Percentiles rank a stretch among this genome's conserved stretches.
Conservation (phyloP, 805 yeast species). For the Sungouiella thailandica region DNA sequence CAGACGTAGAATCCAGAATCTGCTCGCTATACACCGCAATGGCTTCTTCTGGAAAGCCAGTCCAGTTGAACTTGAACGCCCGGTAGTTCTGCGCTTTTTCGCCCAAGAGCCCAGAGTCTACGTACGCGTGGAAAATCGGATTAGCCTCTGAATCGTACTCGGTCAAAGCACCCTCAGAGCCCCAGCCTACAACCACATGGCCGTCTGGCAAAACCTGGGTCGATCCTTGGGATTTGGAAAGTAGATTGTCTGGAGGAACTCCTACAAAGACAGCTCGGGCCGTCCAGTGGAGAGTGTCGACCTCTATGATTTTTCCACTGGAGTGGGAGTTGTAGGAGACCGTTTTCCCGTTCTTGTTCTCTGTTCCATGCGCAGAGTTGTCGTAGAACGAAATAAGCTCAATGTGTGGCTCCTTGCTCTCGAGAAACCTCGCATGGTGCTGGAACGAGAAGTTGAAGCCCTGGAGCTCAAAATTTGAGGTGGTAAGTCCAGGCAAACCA, state of each 20-base stretch:
- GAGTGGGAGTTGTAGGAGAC: constrained; percentile 20
- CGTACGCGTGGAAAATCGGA: constrained; percentile 26
- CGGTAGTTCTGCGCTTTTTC: constrained; percentile 28
- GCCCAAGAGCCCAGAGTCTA: constrained; percentile 26
- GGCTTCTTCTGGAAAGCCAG: constrained; percentile 27
- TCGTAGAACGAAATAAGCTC: constrained; percentile 32
- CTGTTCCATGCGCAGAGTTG: constrained; percentile 34
- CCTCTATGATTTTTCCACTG: constrained; percentile 31
- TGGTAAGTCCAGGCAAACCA: constrained; percentile 18
- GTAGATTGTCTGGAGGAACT: constrained; percentile 18
- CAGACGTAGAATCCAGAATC: constrained; percentile 12
- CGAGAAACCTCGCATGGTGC: constrained; percentile 31
- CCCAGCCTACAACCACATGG: constrained; percentile 33
- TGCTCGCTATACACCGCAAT: constrained; percentile 22
- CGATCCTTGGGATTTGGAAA: constrained; percentile 29
- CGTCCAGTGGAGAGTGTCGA: constrained; percentile 21
- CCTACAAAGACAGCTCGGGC: constrained; percentile 23
- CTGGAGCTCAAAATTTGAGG: constrained; percentile 11
- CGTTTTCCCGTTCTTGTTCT: constrained; percentile 22
- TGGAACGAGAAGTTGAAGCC: constrained; percentile 29
- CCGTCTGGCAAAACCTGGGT: constrained; percentile 29
- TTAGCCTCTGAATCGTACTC: constrained; percentile 25
- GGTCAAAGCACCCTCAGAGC: constrained; percentile 35
- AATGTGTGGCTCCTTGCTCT: constrained; percentile 17
- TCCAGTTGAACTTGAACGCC: constrained; percentile 32